These are phyloP conservation scores for Lodderomyces oxycetoniae DNA, from an alignment of 1,139 yeast genomes.

Conservation along the genomic window DNA sequence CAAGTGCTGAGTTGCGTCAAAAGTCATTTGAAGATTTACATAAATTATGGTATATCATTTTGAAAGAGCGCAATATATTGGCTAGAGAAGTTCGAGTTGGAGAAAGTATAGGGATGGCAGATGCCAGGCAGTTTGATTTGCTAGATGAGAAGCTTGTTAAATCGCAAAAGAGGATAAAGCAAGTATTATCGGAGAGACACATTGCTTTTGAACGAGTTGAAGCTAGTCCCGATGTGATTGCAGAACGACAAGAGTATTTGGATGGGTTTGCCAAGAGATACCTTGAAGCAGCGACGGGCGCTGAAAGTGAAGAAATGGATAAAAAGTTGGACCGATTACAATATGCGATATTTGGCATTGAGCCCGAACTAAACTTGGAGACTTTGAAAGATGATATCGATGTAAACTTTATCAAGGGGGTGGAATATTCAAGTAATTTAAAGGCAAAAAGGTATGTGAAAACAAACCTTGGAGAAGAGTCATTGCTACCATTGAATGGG, in stretches of 20 bases:
- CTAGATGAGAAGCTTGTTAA: slow-evolving; percentile 34
- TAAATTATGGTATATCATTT: slow-evolving; percentile 79
- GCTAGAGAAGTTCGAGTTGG: slow-evolving; percentile 65
- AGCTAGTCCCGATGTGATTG: slow-evolving; percentile 32
- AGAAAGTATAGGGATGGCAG: slow-evolving; percentile 25
- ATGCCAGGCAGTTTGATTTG: slow-evolving; percentile 23
- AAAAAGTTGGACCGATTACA: slow-evolving; percentile 75
- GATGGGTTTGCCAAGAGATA: slow-evolving; percentile 56
- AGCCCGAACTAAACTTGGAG: slow-evolving; percentile 43
- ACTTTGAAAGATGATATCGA: slow-evolving; percentile 46
- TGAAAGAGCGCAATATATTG: slow-evolving; percentile 77
- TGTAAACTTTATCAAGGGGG: slow-evolving; percentile 56
- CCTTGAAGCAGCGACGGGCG: slow-evolving; percentile 50
- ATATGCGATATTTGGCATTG: slow-evolving; percentile 75
- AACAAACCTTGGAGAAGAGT: slow-evolving; percentile 18
- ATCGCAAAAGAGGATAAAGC: slow-evolving; percentile 62
- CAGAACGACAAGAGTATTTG: slow-evolving; percentile 44
- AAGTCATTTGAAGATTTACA: slow-evolving; percentile 92
- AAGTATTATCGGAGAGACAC: slow-evolving; percentile 83
- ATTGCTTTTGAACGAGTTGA: slow-evolving; percentile 63
- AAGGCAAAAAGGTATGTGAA: slow-evolving; percentile 42
- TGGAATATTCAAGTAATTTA: slow-evolving; percentile 61
- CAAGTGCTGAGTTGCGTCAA: slow-evolving; percentile 80
- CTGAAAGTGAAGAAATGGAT: slow-evolving; percentile 56
- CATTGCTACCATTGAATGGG: slow-evolving; percentile 34